Conservation (phyloP, 768 basidiomycete genomes). For the Agaricus bisporus region DNA sequence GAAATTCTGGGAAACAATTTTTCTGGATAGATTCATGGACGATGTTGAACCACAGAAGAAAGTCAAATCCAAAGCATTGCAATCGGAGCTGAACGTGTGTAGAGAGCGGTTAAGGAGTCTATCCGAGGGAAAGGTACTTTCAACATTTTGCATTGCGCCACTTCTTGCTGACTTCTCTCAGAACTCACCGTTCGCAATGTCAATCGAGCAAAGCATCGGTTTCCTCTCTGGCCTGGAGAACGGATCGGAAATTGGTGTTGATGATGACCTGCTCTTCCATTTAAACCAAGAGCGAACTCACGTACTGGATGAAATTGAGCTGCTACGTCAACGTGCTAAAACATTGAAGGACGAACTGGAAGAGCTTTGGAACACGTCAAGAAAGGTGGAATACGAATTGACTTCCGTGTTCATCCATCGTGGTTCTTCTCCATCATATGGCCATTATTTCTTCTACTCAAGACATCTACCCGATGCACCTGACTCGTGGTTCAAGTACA, state of each 20-base stretch:
- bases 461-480: conserved; percentile 74
- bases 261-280: conserved; percentile 46
- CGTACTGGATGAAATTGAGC: conserved; percentile 52
- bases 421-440: conserved; percentile 79
- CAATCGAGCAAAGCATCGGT: conserved; percentile 47
- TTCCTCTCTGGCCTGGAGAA: conserved; percentile 50
- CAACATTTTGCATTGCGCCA: background rate
- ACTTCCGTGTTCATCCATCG: conserved; percentile 95
- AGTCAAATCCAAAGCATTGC: conserved; percentile 61
- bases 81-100: conserved; percentile 53
- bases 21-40: conserved; percentile 90
- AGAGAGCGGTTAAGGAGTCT: conserved; percentile 66
- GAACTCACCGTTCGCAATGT: conserved; percentile 56
- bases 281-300: conserved; percentile 48
- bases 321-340: conserved; percentile 41
- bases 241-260: conserved; percentile 43
- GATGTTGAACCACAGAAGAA: conserved; percentile 68
- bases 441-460: conserved; percentile 96
- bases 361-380: conserved; percentile 64
- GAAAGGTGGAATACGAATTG: conserved; percentile 73
- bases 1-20: conserved; percentile 80
- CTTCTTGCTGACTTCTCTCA: conserved; percentile 20
- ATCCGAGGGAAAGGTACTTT: conserved; percentile 62
- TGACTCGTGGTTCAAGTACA: conserved; percentile 94
- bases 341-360: conserved; percentile 67